Percentiles rank a stretch among this genome's conserved stretches.
These are phyloP conservation scores for Polygonum aviculare DNA, from an alignment of 148 eudicot genomes.

Conservation along the genomic window DNA sequence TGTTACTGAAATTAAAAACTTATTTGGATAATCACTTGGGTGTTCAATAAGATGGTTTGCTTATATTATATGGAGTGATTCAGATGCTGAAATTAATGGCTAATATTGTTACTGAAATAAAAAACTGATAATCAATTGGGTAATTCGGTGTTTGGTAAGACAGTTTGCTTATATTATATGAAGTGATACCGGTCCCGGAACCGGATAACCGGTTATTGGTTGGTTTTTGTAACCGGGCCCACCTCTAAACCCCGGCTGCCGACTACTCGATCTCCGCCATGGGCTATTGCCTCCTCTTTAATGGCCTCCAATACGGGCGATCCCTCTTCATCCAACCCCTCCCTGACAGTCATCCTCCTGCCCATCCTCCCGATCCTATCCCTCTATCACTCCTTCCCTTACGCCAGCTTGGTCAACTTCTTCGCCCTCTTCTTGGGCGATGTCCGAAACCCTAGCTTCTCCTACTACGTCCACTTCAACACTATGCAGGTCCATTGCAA, in stretches of 20 bases:
- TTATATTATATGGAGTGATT: no score
- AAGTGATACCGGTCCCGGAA: no score
- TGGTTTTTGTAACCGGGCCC: no score
- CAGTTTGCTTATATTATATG: no score
- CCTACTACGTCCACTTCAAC: conserved; percentile 59
- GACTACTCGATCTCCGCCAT: conserved; percentile 75
- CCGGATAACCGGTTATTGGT: no score
- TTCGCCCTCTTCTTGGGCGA: conserved; percentile 60
- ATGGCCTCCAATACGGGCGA: conserved; percentile 77
- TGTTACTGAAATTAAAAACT: no score
- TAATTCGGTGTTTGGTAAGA: no score
- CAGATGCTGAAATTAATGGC: no score
- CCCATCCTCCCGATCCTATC: conserved; percentile 61
- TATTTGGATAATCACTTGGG: no score
- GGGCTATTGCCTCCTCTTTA: conserved; percentile 66
- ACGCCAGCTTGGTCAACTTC: conserved; percentile 62
- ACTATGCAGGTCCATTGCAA: conserved; percentile 85
- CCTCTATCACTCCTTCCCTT: conserved; percentile 58
- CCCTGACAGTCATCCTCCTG: conserved; percentile 31
- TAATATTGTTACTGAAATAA: no score
- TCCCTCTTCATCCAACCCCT: conserved; percentile 61
- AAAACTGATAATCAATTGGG: no score
- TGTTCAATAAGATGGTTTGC: no score
- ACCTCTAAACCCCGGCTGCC: conserved; percentile 60
- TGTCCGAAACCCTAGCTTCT: conserved; percentile 48